phyloP scores from a whole-genome alignment of 2,329 filamentous ascomycete genomes.

The Fusarium praegraminearum region DNA sequence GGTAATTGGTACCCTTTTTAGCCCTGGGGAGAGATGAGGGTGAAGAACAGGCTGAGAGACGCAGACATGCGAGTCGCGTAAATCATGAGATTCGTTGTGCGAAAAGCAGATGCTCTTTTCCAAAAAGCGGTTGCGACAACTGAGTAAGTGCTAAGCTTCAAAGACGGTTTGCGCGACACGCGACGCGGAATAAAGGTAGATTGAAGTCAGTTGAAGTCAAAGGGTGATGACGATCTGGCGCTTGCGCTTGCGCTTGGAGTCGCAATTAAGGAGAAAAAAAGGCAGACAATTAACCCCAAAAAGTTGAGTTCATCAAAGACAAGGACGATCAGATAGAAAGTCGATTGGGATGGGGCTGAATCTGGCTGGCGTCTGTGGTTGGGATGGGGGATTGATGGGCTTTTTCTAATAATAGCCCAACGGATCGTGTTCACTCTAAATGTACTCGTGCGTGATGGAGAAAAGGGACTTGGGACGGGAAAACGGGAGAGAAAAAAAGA shows the following conservation, averaged over 20 bases:
- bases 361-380: constrained; percentile 48
- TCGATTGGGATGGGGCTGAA: constrained; percentile 51
- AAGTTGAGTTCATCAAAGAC: neutral
- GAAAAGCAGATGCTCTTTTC: constrained; percentile 5
- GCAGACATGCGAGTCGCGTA: constrained; percentile 31
- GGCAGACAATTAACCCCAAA: constrained; percentile 13
- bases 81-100: constrained; percentile 16
- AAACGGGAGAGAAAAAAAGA: constrained; percentile 42
- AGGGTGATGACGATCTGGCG: constrained; percentile 7
- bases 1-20: constrained; percentile 29
- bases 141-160: neutral
- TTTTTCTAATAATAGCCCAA: constrained; percentile 49
- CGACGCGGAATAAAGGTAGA: constrained; percentile 23
- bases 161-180: constrained; percentile 36
- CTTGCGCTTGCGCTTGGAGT: constrained; percentile 28
- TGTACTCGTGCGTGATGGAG: constrained; percentile 36
- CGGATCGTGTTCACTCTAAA: constrained; percentile 48
- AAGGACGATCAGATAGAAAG: constrained; percentile 38
- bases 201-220: constrained; percentile 1
- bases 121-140: constrained; percentile 19
- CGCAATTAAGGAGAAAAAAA: constrained; percentile 8
- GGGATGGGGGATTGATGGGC: constrained; percentile 32
- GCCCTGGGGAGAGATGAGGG: constrained; percentile 30
- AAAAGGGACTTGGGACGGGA: constrained; percentile 30
- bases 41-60: constrained; percentile 14